These are phyloP conservation scores for Colletotrichum echinochloae DNA, from an alignment of 2,329 filamentous ascomycete species.

Conservation along the genomic window DNA sequence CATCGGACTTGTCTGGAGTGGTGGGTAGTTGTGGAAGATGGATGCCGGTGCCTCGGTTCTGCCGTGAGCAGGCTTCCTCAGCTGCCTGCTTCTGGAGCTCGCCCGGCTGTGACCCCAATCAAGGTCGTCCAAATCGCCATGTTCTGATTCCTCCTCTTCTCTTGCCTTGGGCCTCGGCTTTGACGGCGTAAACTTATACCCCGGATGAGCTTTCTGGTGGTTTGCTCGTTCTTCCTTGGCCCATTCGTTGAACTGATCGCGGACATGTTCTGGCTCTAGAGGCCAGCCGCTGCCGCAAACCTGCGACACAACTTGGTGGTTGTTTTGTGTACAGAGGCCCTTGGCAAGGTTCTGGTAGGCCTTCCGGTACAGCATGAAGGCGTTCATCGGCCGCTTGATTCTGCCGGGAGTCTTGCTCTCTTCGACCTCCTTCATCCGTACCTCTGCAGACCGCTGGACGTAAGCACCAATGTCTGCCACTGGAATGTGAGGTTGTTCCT, in stretches of 20 bases:
- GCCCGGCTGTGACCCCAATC: slow-evolving; percentile 53
- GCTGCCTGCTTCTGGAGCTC: slow-evolving; percentile 47
- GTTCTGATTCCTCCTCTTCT: slow-evolving; percentile 52
- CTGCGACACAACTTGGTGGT: slow-evolving; percentile 92
- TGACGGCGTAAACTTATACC: slow-evolving; percentile 93
- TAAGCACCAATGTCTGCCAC: slow-evolving; percentile 84
- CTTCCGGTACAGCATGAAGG: slow-evolving; percentile 97
- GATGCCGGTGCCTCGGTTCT: slow-evolving; percentile 44
- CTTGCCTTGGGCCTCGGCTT: slow-evolving; percentile 66
- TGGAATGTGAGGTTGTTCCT: slow-evolving; percentile 69
- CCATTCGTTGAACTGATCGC: slow-evolving; percentile 81
- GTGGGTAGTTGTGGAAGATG: slow-evolving; percentile 38
- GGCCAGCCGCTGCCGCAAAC: slow-evolving; percentile 91
- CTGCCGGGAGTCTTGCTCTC: slow-evolving; percentile 77
- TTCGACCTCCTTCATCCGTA: slow-evolving; percentile 75
- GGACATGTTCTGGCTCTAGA: slow-evolving; percentile 78
- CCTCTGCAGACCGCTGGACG: slow-evolving; percentile 77
- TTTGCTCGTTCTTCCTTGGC: slow-evolving; percentile 86
- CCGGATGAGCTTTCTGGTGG: slow-evolving; percentile 86
- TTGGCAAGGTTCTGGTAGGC: slow-evolving; percentile 91
- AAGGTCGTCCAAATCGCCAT: slow-evolving; percentile 60
- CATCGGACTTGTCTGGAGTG: slow-evolving; percentile 34
- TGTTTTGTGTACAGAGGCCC: slow-evolving; percentile 83
- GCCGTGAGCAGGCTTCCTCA: slow-evolving; percentile 48
- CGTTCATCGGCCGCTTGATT: slow-evolving; percentile 94